Evolutionary conservation across 768 basidiomycete genomes (phyloP), one percentile per base, ranked within the genome.

Genomic region (Leccinum disarticulatum): DNA sequence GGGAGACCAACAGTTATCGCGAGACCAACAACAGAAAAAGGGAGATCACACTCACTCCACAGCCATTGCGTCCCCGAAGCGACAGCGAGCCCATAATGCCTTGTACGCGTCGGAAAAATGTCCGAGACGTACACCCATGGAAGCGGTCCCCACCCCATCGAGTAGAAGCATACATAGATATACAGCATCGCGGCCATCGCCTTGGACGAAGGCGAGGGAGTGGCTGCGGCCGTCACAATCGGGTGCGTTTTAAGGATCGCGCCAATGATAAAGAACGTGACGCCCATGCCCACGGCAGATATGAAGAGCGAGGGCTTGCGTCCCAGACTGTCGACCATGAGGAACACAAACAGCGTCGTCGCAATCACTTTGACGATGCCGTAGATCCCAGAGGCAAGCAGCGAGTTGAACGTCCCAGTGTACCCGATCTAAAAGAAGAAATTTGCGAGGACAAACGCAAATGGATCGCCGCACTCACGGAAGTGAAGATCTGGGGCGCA

Each of bases 141-240:
- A 13, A 80, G 72, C n/a, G 85, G 85, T 19, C 91, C 92, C 87
- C 90, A 91, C 41, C 90, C 90, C 84, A 93, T 88, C 4, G 87
- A 90, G 73, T 93, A 94, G 73, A 93, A 93, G 70, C 87, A 87
- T 47, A 93, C 90, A 66, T 90, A 95, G 56, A 94, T 83, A 69
- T 94, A 95, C 30, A 94, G 74, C 84, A 92, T 84, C 2, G 85
- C 90, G 3, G 92, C 91, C 92, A 93, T 94, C 1, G 81, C 93
- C 70, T 88, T 85, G 2, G 78, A 79, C 17, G 85, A 80, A 0
- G 84, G 78, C 0, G 86, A 69, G 0, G 83, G 80, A 3, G 67
- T n/a, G 1, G 69, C 57, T 1, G 79, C 80, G 76, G 38, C 75
- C 1, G 84, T 82, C 19, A 17, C 46, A 17, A 71, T 64, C 6